Base-by-base conservation (phyloP, 768 basidiomycete species). In the Auricularia auricula-judae region DNA sequence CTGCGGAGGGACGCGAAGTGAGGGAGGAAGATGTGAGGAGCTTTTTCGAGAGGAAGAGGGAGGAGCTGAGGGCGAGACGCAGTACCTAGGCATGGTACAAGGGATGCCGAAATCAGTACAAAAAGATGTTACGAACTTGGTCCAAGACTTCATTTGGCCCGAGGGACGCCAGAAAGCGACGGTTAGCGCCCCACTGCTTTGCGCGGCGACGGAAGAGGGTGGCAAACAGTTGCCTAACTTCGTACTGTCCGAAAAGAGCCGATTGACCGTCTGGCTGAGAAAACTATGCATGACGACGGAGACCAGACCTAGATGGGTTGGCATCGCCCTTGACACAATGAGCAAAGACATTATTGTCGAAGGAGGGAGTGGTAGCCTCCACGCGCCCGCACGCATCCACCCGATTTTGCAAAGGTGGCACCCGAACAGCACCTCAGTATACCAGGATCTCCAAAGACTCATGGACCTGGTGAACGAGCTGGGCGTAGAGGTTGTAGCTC, bases 1-100 rank as follows among this genome's bases (percentile, higher is more conserved):
- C 91, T 3, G 82, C 87, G 69, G 80, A 86, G 70, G 89, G 87
- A 21, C 87, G 85, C 68, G 79, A 87, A 10, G 90, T 93, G 14
- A 81, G 82, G 58, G 89, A 88, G 72, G 76, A 80, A 58, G 91
- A 91, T 71, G 85, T 92, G 62, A 79, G 79, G 63, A 75, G 73
- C 2, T 91, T 89, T 74, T 90, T 90, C 71, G 85, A 85, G 61
- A 56, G 62, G 35, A 70, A 65, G 60, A 53, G 43, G 3, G 14
- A 64, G 56, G 65, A 63, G 34, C 34, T n/a, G n/a, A n/a, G n/a
- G n/a, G n/a, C n/a, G n/a, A 69, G 51, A 77, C 77, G 0, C 76
- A 78, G 61, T 79, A 76, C 69, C 65, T 74, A 0, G 71, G 74
- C 0, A 59, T 67, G 58, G 76, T 76, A 0, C 76, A 79, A 65